These are phyloP conservation scores for Penicillium cataractarum DNA, from an alignment of 495 filamentous ascomycete species.

Conservation along the genomic window DNA sequence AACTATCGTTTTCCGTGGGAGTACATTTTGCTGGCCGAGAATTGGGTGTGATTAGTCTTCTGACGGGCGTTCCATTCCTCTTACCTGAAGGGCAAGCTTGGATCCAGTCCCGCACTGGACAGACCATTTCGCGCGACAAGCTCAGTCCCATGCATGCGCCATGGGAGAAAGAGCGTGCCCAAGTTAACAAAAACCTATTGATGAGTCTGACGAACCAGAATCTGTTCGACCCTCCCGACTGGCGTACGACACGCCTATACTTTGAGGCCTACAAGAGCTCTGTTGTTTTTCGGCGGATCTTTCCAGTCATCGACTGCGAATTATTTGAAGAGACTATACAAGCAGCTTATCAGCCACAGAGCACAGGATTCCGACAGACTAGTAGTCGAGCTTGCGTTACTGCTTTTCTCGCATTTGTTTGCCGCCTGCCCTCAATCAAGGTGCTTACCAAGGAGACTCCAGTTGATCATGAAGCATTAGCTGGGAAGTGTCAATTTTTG, in stretches of 20 bases:
- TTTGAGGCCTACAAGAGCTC: constrained; percentile 30
- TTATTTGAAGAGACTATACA: constrained; percentile 47
- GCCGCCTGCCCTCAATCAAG: constrained; percentile 32
- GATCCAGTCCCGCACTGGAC: constrained; percentile 51
- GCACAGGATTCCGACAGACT: constrained; percentile 17
- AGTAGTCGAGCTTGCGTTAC: constrained; percentile 47
- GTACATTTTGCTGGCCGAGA: constrained; percentile 55
- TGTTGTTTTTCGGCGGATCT: constrained; percentile 43
- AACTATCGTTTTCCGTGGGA: constrained; percentile 38
- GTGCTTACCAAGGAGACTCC: not conserved
- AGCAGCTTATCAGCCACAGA: constrained; percentile 39
- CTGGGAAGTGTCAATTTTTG: constrained; percentile 43
- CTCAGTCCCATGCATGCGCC: constrained; percentile 37
- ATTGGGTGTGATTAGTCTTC: constrained; percentile 48
- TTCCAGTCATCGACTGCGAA: constrained; percentile 45
- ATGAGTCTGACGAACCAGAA: constrained; percentile 27
- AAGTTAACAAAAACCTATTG: constrained; percentile 28
- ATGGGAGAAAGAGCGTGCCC: constrained; percentile 40
- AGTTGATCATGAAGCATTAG: constrained; percentile 42
- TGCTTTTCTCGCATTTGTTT: constrained; percentile 47
- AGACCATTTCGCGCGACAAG: constrained; percentile 40
- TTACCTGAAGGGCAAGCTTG: constrained; percentile 49
- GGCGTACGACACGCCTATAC: constrained; percentile 22
- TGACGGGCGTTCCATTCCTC: constrained; percentile 51
- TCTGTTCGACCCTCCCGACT: constrained; percentile 36